Conservation (phyloP, 2,329 filamentous ascomycete species). For the Elsinoe perseae region DNA sequence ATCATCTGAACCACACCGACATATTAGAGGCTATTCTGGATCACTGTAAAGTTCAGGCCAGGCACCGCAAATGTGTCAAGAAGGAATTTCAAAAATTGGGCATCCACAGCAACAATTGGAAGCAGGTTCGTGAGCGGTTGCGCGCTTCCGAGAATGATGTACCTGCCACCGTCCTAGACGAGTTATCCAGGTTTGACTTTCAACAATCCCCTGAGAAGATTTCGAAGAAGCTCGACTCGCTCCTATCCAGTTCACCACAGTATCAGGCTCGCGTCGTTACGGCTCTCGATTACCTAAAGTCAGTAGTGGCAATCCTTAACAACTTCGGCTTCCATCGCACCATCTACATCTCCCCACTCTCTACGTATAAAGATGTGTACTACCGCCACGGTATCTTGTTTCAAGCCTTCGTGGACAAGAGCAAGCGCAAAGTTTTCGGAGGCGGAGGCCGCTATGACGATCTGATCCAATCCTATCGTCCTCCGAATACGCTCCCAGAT, state of each 20-base stretch:
- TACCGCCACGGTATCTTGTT: slow-evolving; percentile 82
- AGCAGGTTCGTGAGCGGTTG: slow-evolving; percentile 73
- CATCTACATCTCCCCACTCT: slow-evolving; percentile 75
- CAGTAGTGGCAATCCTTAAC: slow-evolving; percentile 68
- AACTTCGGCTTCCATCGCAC: slow-evolving; percentile 67
- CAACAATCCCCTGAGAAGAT: slow-evolving; percentile 67
- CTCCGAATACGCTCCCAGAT: not conserved
- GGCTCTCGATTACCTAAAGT: slow-evolving; percentile 61
- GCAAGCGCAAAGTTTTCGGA: slow-evolving; percentile 73
- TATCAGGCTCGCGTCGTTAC: slow-evolving; percentile 23
- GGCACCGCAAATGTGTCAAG: slow-evolving; percentile 64
- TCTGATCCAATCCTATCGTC: slow-evolving; percentile 71
- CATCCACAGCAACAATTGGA: slow-evolving; percentile 70
- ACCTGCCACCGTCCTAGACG: slow-evolving; percentile 81
- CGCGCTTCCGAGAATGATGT: slow-evolving; percentile 74
- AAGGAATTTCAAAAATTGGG: slow-evolving; percentile 83
- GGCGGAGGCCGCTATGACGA: slow-evolving; percentile 90
- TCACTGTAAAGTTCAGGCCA: slow-evolving; percentile 67
- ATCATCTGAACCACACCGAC: slow-evolving; percentile 82
- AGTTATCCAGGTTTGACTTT: slow-evolving; percentile 86
- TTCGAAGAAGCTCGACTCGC: slow-evolving; percentile 52
- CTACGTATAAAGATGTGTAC: slow-evolving; percentile 85
- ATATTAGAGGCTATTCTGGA: slow-evolving; percentile 84
- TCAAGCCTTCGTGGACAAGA: slow-evolving; percentile 82
- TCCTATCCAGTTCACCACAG: slow-evolving; percentile 41